Evolutionary conservation across 2,329 filamentous ascomycete genomes (phyloP).

Genomic region (Fusarium sp.): DNA sequence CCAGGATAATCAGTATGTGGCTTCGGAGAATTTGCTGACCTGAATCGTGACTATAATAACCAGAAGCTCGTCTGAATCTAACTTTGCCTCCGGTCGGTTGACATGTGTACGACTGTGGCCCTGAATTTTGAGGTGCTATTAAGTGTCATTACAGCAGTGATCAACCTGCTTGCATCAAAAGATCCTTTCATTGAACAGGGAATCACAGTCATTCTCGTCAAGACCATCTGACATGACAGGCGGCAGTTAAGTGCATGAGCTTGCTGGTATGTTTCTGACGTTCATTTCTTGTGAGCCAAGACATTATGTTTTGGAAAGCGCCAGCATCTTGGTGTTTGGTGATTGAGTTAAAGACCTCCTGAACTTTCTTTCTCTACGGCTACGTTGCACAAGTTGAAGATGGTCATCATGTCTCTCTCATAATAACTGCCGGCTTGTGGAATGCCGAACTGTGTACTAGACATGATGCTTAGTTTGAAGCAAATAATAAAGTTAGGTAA

Average conservation of each 20-base stretch:
- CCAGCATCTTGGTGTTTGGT: neutral
- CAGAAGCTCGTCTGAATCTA: too few relatives aligned
- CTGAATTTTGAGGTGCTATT: neutral
- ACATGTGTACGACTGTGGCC: neutral
- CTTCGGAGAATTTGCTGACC: neutral
- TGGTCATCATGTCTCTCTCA: neutral
- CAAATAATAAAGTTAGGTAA: neutral
- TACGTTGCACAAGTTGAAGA: neutral
- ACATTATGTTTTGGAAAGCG: neutral
- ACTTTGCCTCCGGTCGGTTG: neutral
- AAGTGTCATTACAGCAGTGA: neutral
- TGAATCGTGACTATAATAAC: too few relatives aligned
- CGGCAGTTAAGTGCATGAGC: neutral
- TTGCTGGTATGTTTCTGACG: neutral
- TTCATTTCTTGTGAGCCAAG: neutral
- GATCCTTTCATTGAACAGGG: neutral
- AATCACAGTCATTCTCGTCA: neutral
- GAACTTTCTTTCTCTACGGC: neutral
- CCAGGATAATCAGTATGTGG: neutral
- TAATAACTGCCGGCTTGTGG: neutral
- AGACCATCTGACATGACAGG: neutral
- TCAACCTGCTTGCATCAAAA: neutral
- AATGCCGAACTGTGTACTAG: conserved; percentile 9
- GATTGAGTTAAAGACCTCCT: neutral
- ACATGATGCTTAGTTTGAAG: neutral